phyloP scores from a whole-genome alignment of 257 asterid species.

The Fraxinus excelsior region DNA sequence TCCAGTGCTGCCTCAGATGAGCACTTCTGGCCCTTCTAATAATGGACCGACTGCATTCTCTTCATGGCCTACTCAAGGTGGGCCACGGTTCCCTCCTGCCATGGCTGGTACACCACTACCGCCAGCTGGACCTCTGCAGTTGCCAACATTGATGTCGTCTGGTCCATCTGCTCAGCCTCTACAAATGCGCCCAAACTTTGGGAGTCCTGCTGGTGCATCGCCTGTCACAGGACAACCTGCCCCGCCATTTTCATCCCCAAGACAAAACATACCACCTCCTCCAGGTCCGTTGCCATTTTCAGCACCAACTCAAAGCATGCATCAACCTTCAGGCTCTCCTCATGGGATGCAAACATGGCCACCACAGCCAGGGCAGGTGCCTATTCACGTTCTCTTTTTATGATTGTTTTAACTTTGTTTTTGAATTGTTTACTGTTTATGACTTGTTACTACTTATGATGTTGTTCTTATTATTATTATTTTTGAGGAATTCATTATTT shows the following conservation, averaged over 20 bases:
- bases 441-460: neutral
- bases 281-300: slow-evolving; percentile 70
- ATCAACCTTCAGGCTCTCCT: slow-evolving; percentile 62
- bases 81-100: slow-evolving; percentile 66
- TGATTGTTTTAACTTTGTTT: neutral
- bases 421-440: slow-evolving; percentile 9
- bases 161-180: slow-evolving; percentile 53
- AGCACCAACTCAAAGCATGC: slow-evolving; percentile 54
- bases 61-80: slow-evolving; percentile 44
- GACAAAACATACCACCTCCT: slow-evolving; percentile 61
- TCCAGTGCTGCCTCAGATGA: slow-evolving; percentile 37
- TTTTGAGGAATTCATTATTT: too few relatives aligned
- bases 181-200: slow-evolving; percentile 72
- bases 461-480: too few relatives aligned
- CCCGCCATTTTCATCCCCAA: slow-evolving; percentile 60
- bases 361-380: slow-evolving; percentile 75
- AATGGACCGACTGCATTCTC: slow-evolving; percentile 64
- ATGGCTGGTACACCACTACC: slow-evolving; percentile 60
- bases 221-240: slow-evolving; percentile 63
- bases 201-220: slow-evolving; percentile 65
- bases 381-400: neutral
- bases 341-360: slow-evolving; percentile 82
- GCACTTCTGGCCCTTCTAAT: slow-evolving; percentile 43
- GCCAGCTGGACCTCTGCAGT: slow-evolving; percentile 59
- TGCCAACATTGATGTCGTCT: slow-evolving; percentile 46